Evolutionary conservation across 805 yeast genomes (phyloP), one percentile per base, ranked within the genome.

Genomic region (Sugiyamaella boreocaroliniensis): DNA sequence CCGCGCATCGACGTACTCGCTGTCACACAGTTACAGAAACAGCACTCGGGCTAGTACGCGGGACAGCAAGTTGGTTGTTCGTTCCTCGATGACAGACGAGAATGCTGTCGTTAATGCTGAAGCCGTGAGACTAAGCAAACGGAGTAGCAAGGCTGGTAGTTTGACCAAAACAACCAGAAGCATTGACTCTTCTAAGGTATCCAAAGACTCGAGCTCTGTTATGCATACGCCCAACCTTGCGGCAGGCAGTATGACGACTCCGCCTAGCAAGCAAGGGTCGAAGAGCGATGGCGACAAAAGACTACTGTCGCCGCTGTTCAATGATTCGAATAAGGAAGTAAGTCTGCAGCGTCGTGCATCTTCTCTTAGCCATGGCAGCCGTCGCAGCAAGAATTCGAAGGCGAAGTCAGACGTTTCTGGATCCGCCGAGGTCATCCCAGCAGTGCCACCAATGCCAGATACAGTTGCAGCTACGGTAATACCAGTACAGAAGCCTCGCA

Each of bases 291-390:
- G n/a, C 4, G 37, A 32, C 8, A 32, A 32, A 14, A 40, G 14
- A 32, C 22, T 40, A 2, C 15, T 29, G 20, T 22, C 45, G 14
- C 50, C 50, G 16, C 15, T 47, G 50, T 47, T 47, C 34, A 29
- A 19, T 32, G 37, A 32, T 14, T 10, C 12, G n/a, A 32, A 14
- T 9, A 9, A 9, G n/a, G 50, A 29, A 22, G 44, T 18, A 15
- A 40, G 43, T 2, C 29, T 49, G 4, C 44, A 26, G 18, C 29
- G 48, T 18, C 15, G 47, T 11, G 47, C 48, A 15, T 51, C 53
- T n/a, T 53, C 53, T 10, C 22, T 43, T 8, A 50, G 47, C 15
- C 44, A 51, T 14, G 16, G 48, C 10, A 32, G 37, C 37, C 37
- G 37, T 11, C 37, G 11, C n/a, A 32, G 37, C 11, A 32, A 32